Base-by-base conservation (phyloP, 140 eudicot genomes). In the Bidens hawaiensis region DNA sequence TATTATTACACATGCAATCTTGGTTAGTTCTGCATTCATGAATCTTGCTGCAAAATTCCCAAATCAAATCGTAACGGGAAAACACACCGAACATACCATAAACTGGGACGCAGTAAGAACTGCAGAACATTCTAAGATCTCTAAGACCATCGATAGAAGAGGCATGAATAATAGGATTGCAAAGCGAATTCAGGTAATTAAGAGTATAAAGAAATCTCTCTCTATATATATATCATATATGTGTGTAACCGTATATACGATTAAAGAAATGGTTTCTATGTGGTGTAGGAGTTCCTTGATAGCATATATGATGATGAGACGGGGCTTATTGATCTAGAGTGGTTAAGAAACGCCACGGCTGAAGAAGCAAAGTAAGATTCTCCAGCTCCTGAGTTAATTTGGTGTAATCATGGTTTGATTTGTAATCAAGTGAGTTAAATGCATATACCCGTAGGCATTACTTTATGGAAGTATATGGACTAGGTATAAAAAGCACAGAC, bases 401-500 rank as follows among this genome's bases (percentile, higher is more conserved):
- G 41, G 18, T 40, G 27, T 52, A 10, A 15, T 36, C 52, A 2
- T 36, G 36, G 65, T 28, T 46, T 40, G 14, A 6, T 26, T 38
- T 56, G 11, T 63, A 33, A 38, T 15, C 11, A 25, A 21, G 55
- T 10, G 14, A n/a, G 3, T 22, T 3, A 17, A 0, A 28, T 12
- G 12, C 11, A 36, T 36, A 11, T 50, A n/a, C 38, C 10, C 52
- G 56, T 49, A 77, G 86, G 53, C 72, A 69, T 3, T 81, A 47
- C 69, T 55, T 81, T 47, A 26, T 62, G 67, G 65, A 46, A 56
- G 69, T 77, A 24, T 41, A 8, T 17, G 83, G 86, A 3, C 49
- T 81, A 21, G 86, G 86, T 7, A 6, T 73, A 46, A 77, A 77
- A 69, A 81, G 86, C 61, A 80, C 41, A 55, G 86, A 77, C 47